A percentile compares a stretch with the other conserved stretches of the same genome.
Conservation (phyloP, 2,329 filamentous ascomycete species). For the Septoria petroselini region DNA sequence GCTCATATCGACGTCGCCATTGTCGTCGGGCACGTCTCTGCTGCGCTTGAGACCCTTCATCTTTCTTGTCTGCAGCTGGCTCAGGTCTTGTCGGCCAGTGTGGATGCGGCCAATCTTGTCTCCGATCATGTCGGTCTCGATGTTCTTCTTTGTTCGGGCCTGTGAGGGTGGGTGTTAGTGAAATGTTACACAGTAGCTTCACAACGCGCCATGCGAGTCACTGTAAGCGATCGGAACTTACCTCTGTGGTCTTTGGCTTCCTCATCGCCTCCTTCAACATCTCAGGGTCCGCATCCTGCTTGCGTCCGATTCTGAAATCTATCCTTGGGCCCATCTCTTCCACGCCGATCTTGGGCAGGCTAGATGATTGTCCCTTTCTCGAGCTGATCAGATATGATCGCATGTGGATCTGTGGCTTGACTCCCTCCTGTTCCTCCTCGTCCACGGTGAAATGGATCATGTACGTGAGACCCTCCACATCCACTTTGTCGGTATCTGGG, state of each 20-base stretch:
- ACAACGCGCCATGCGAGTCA: too few species aligned
- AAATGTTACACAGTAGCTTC: too few species aligned
- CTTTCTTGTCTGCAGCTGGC: constrained; percentile 87
- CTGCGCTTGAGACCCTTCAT: constrained; percentile 97
- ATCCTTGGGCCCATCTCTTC: constrained; percentile 94
- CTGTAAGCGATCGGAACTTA: constrained; percentile 42
- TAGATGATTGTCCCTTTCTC: constrained; percentile 61
- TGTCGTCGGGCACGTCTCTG: constrained; percentile 60
- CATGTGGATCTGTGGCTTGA: constrained; percentile 55
- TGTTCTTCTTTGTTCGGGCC: constrained; percentile 85
- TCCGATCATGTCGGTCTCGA: constrained; percentile 83
- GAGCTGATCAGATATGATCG: constrained; percentile 84
- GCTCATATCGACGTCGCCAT: constrained; percentile 49
- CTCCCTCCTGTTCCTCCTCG: constrained; percentile 46
- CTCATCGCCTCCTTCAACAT: constrained; percentile 88
- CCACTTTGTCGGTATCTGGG: constrained; percentile 73
- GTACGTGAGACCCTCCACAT: constrained; percentile 93
- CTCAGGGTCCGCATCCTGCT: constrained; percentile 71
- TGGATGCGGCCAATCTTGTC: constrained; percentile 96
- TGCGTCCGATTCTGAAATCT: constrained; percentile 81
- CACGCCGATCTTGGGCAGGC: constrained; percentile 84
- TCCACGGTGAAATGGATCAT: constrained; percentile 77
- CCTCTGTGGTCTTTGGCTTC: constrained; percentile 71
- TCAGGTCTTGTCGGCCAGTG: constrained; percentile 83
- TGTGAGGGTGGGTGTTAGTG: constrained; percentile 36